These are phyloP conservation scores for Plantago ovata DNA, from an alignment of 257 asterid species.

Conservation along the genomic window DNA sequence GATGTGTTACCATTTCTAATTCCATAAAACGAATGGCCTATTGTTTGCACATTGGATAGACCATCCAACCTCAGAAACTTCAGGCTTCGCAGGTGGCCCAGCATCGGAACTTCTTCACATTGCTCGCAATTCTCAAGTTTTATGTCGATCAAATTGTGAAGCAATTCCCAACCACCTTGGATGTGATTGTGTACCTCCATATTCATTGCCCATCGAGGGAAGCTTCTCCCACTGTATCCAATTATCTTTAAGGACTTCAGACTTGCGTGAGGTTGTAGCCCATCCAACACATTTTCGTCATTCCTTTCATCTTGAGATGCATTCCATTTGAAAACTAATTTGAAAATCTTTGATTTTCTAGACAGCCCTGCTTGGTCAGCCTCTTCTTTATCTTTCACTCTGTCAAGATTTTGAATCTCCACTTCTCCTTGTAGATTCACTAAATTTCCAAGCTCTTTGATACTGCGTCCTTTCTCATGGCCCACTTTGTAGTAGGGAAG, in stretches of 20 bases:
- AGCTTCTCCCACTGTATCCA: constrained; percentile 8
- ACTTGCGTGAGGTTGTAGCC: constrained; percentile 27
- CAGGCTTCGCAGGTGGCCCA: too few species aligned
- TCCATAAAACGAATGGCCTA: too few species aligned
- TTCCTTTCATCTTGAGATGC: not conserved
- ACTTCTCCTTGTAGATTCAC: constrained; percentile 5
- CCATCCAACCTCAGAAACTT: too few species aligned
- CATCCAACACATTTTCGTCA: constrained; percentile 25
- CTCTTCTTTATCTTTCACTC: constrained; percentile 18
- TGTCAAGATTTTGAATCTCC: constrained; percentile 16
- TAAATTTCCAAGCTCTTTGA: constrained; percentile 23
- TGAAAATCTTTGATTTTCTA: constrained; percentile 10
- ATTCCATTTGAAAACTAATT: constrained; percentile 19
- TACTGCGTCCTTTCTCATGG: constrained; percentile 12
- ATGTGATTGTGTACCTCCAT: too few species aligned
- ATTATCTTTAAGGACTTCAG: not conserved
- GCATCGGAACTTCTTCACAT: too few species aligned
- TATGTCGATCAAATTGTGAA: too few species aligned
- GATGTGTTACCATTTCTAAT: too few species aligned
- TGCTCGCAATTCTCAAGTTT: too few species aligned
- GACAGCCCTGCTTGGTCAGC: constrained; percentile 23
- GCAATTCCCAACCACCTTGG: too few species aligned
- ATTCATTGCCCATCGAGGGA: too few species aligned
- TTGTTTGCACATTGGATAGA: too few species aligned
- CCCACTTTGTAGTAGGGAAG: constrained; percentile 11